phyloP scores from a whole-genome alignment of 208 protist species.

The Naegleria gruberi region DNA sequence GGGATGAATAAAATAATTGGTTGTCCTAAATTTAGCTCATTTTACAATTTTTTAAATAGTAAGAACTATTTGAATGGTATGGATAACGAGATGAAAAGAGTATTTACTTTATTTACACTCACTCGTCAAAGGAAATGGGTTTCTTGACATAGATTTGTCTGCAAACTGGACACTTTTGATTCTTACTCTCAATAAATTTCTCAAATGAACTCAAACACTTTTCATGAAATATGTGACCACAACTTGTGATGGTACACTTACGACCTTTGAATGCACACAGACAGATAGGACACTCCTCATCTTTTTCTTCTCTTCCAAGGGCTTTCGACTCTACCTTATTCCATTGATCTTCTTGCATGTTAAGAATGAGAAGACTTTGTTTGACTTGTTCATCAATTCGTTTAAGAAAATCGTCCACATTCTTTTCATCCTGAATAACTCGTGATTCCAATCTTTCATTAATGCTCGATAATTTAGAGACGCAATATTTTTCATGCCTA shows the following conservation, averaged over 20 bases:
- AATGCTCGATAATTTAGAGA: background rate
- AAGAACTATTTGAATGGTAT: no score
- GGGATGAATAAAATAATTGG: no score
- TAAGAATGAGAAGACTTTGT: background rate
- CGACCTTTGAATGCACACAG: background rate
- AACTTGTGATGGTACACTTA: conserved; percentile 1
- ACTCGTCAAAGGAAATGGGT: no score
- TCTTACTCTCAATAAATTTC: background rate
- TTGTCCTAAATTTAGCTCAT: no score
- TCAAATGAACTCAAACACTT: conserved; percentile 15
- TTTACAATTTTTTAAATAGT: no score
- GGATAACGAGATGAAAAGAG: no score
- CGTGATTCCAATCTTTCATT: background rate
- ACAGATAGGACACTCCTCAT: background rate
- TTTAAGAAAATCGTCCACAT: background rate
- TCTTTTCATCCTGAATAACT: background rate
- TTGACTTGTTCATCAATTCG: background rate
- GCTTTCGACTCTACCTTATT: background rate
- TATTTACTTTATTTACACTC: no score
- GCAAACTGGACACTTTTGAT: background rate
- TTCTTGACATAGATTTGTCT: background rate
- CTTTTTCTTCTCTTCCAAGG: background rate
- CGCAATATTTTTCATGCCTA: background rate
- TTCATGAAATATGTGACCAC: background rate
- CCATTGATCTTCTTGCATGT: background rate